Percentiles rank a stretch among this genome's conserved stretches.
These are phyloP conservation scores for Yarrowia osloensis DNA, from an alignment of 805 yeast genomes.

Conservation along the genomic window DNA sequence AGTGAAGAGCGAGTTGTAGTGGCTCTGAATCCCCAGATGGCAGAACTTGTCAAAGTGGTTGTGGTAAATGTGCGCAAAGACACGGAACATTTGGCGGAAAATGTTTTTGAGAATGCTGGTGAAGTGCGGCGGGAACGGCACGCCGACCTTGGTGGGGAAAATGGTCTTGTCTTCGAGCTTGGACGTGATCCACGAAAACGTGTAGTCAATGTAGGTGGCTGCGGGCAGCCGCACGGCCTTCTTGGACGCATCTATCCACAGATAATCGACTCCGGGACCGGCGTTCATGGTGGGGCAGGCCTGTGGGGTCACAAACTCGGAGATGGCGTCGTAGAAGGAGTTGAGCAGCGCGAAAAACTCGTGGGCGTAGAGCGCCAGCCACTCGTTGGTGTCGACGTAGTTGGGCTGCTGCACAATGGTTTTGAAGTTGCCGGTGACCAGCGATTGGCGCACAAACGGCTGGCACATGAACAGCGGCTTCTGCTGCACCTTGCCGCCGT, in stretches of 20 bases:
- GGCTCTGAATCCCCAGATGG: conserved; percentile 92
- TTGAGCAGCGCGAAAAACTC: conserved; percentile 84
- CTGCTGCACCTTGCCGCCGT: conserved; percentile 30
- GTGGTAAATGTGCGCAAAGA: conserved; percentile 92
- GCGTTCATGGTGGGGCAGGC: conserved; percentile 93
- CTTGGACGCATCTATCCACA: conserved; percentile 83
- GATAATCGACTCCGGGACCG: conserved; percentile 85
- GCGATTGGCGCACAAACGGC: conserved; percentile 89
- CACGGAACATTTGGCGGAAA: conserved; percentile 87
- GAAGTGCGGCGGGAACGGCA: conserved; percentile 86
- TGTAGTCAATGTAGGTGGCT: conserved; percentile 86
- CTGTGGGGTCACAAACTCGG: conserved; percentile 89
- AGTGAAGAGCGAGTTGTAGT: conserved; percentile 96
- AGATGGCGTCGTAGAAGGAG: conserved; percentile 85
- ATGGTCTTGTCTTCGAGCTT: conserved; percentile 85
- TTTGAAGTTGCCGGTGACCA: conserved; percentile 94
- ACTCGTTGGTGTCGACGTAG: conserved; percentile 90
- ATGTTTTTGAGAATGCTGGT: conserved; percentile 81
- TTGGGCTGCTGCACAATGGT: conserved; percentile 94
- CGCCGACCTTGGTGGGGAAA: conserved; percentile 88
- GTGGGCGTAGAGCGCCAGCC: conserved; percentile 92
- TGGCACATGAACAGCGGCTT: conserved; percentile 78
- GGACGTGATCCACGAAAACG: conserved; percentile 83
- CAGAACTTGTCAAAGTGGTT: conserved; percentile 92
- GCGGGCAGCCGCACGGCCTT: conserved; percentile 89